phyloP scores from a whole-genome alignment of 768 basidiomycete genomes.

The Phaeolepiota aurea region DNA sequence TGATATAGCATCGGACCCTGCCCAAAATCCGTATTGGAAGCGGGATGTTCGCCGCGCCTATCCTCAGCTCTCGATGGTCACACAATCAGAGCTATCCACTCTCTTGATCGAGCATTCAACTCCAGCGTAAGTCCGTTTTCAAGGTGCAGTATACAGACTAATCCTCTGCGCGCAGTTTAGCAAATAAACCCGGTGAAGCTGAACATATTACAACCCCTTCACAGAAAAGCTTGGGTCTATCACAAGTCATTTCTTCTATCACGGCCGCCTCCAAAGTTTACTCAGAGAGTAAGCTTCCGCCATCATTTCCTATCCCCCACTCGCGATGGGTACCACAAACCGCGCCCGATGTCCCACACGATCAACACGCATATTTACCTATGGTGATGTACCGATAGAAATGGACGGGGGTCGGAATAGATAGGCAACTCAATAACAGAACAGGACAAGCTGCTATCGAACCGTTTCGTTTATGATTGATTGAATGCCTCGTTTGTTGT shows the following conservation, averaged over 20 bases:
- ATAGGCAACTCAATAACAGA: too few relatives aligned
- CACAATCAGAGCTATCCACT: constrained; percentile 73
- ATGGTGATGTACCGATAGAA: constrained; percentile 54
- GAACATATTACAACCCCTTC: constrained; percentile 36
- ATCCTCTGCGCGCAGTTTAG: background rate
- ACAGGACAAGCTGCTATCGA: too few relatives aligned
- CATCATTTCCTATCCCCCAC: constrained; percentile 57
- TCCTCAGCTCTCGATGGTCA: constrained; percentile 85
- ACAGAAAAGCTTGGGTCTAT: constrained; percentile 47
- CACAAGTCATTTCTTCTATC: constrained; percentile 64
- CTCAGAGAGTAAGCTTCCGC: constrained; percentile 61
- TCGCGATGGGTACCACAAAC: constrained; percentile 69
- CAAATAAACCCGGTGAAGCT: constrained; percentile 24
- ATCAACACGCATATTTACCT: constrained; percentile 75
- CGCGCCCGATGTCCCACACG: constrained; percentile 76
- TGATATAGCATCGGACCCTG: constrained; percentile 72
- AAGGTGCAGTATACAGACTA: background rate
- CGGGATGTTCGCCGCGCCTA: constrained; percentile 89
- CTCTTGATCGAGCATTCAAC: constrained; percentile 77
- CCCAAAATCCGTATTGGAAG: constrained; percentile 93
- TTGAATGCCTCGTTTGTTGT: background rate
- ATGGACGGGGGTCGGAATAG: too few relatives aligned
- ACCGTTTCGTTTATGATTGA: too few relatives aligned
- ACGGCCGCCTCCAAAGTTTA: constrained; percentile 49
- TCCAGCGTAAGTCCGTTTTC: background rate